phyloP scores from a whole-genome alignment of 495 filamentous ascomycete genomes.

The Chaetomium fimeti region DNA sequence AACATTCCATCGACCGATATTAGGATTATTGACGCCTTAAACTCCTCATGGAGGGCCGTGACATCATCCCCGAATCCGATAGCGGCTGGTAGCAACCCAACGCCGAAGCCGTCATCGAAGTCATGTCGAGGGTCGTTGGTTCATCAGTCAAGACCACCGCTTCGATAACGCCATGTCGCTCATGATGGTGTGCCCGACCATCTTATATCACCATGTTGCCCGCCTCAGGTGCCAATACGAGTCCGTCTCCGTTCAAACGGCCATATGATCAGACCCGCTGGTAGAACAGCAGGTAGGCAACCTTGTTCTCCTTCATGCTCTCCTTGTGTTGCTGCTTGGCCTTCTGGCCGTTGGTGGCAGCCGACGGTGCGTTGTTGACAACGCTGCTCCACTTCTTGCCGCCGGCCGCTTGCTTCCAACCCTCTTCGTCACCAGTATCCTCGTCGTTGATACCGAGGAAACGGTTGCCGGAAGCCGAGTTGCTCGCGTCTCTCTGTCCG shows the following conservation, averaged over 20 bases:
- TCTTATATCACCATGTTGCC: neutral
- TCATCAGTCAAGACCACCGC: neutral
- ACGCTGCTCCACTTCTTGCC: conserved; percentile 65
- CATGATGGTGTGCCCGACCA: neutral
- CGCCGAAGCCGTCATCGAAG: neutral
- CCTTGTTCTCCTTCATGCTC: conserved; percentile 85
- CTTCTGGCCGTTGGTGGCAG: conserved; percentile 52
- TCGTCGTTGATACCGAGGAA: conserved; percentile 68
- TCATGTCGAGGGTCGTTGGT: neutral
- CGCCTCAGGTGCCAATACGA: neutral
- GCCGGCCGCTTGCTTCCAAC: conserved; percentile 82
- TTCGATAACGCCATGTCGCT: neutral
- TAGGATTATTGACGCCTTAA: neutral
- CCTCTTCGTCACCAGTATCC: conserved; percentile 65
- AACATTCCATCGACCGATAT: neutral
- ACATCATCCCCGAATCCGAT: neutral
- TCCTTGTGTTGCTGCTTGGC: conserved; percentile 61
- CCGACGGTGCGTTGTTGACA: conserved; percentile 54
- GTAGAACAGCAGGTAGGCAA: conserved; percentile 95
- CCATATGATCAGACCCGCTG: conserved; percentile 60
- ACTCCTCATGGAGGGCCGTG: neutral
- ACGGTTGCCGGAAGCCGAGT: conserved; percentile 51
- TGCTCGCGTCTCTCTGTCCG: conserved; percentile 42
- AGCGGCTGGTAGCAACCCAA: neutral
- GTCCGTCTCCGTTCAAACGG: neutral